Conservation (phyloP, 192 early-diverging fungal species). For the Funneliformis mosseae region DNA sequence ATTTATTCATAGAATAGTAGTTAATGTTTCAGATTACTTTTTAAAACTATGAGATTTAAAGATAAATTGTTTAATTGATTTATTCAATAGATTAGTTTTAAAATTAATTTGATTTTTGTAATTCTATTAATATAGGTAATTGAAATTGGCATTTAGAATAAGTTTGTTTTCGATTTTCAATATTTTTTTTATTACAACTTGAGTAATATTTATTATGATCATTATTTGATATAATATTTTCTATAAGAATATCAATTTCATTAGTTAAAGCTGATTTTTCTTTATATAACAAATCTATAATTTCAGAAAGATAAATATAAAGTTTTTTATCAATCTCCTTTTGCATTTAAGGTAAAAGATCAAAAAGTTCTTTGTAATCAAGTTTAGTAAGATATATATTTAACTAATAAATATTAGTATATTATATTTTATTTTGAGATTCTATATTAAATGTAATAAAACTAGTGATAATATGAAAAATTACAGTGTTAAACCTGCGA, state of each 20-base stretch:
- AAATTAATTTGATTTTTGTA: too few relatives aligned
- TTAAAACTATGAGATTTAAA: too few relatives aligned
- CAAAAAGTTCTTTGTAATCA: not conserved
- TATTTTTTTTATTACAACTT: not conserved
- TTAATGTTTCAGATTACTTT: too few relatives aligned
- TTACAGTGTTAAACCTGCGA: not conserved
- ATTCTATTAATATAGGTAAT: too few relatives aligned
- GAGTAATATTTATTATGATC: not conserved
- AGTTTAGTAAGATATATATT: not conserved
- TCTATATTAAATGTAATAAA: not conserved
- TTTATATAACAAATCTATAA: not conserved
- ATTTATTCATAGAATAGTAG: too few relatives aligned
- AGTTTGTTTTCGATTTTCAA: constrained; percentile 13
- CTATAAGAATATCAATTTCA: not conserved
- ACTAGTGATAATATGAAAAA: constrained; percentile 8
- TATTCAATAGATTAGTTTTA: too few relatives aligned
- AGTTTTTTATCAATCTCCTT: not conserved
- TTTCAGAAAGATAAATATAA: not conserved
- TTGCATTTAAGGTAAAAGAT: not conserved
- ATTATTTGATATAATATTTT: not conserved
- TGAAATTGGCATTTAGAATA: too few relatives aligned
- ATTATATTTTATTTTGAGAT: not conserved
- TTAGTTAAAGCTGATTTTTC: not conserved
- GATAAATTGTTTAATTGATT: too few relatives aligned
- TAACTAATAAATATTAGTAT: not conserved